phyloP scores from a whole-genome alignment of 139 green algal genomes.

The Tetradesmus lagerheimii region DNA sequence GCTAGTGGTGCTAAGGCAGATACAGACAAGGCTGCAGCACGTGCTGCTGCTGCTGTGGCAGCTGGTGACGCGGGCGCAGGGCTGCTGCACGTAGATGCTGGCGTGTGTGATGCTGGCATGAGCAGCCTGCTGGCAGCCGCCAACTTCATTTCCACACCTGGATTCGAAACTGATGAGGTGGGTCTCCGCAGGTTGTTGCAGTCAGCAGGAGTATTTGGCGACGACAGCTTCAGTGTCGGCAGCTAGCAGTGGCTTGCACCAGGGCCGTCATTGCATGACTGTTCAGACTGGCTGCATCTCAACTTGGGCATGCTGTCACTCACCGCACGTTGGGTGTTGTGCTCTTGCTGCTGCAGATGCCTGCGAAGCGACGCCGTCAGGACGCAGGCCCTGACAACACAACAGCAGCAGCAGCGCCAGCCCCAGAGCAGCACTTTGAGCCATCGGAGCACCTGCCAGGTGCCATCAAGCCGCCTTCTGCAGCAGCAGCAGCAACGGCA shows the following conservation, averaged over 20 bases:
- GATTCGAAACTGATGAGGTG: slow-evolving; percentile 1
- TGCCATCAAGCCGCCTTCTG: not conserved
- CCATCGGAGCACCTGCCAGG: not conserved
- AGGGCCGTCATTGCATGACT: not conserved
- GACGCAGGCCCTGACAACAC: not conserved
- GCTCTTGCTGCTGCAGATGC: slow-evolving; percentile 2
- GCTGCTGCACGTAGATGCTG: not conserved
- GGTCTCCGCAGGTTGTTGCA: not conserved
- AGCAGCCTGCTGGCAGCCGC: slow-evolving; percentile 35
- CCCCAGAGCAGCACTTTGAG: not conserved
- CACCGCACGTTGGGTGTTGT: no score
- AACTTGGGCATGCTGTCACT: no score
- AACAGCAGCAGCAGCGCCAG: not conserved
- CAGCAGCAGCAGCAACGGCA: not conserved
- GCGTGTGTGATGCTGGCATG: slow-evolving; percentile 6
- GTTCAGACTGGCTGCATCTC: no score
- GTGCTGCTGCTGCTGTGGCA: slow-evolving; percentile 14
- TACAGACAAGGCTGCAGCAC: slow-evolving; percentile 33
- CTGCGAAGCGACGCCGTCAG: not conserved
- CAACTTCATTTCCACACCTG: not conserved
- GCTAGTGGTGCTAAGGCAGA: slow-evolving; percentile 27
- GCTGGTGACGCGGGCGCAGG: not conserved
- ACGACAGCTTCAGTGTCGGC: not conserved
- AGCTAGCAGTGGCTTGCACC: not conserved
- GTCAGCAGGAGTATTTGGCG: not conserved